phyloP scores from a whole-genome alignment of 257 asterid species.

The Fraxinus anomala region DNA sequence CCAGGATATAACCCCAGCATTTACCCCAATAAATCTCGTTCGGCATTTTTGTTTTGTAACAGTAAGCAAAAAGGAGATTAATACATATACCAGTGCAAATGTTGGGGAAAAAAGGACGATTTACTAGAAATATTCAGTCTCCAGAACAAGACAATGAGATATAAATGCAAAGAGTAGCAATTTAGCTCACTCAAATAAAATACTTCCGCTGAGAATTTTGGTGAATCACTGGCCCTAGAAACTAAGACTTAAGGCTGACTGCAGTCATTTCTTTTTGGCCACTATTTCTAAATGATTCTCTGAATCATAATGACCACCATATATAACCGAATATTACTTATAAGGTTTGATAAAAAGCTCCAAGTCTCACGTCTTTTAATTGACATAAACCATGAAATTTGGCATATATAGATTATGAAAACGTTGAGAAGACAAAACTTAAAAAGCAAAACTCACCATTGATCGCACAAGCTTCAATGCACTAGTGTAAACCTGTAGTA shows the following conservation, averaged over 20 bases:
- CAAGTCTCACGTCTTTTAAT: slow-evolving; percentile 11
- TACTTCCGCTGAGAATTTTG: background rate
- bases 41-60: no score
- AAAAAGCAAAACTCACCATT: slow-evolving; percentile 61
- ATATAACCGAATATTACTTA: background rate
- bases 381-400: background rate
- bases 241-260: background rate
- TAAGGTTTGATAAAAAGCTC: slow-evolving; percentile 17
- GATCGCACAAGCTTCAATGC: slow-evolving; percentile 98
- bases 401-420: slow-evolving; percentile 9
- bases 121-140: background rate
- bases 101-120: background rate
- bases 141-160: background rate
- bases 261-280: background rate
- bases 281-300: background rate
- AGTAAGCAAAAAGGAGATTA: no score
- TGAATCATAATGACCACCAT: background rate
- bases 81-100: background rate
- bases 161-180: background rate
- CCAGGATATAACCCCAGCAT: background rate
- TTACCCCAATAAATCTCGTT: no score
- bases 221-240: background rate
- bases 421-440: slow-evolving; percentile 6
- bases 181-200: background rate
- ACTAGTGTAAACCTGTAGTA: slow-evolving; percentile 85